Percentiles rank a stretch among this genome's conserved stretches.
phyloP scores from a whole-genome alignment of 306 rosid species.

The Phaseolus lunatus region DNA sequence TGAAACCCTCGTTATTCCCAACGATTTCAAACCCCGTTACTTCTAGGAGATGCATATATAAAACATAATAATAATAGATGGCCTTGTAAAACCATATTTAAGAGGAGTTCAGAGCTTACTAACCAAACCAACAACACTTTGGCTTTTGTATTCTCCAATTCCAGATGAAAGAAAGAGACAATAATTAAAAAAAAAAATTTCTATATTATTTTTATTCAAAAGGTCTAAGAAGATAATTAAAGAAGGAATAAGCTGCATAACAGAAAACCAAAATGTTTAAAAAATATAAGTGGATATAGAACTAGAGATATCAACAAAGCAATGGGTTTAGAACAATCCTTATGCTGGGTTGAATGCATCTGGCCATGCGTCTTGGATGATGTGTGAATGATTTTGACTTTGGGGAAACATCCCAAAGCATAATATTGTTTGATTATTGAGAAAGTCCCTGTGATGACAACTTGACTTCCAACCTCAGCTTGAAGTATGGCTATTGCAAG shows the following conservation, averaged over 20 bases:
- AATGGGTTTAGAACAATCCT: slow-evolving; percentile 91
- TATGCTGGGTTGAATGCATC: slow-evolving; percentile 89
- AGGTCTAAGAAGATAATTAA: slow-evolving; percentile 12
- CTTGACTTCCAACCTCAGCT: slow-evolving; percentile 98
- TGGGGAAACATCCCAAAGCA: slow-evolving; percentile 87
- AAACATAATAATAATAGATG: slow-evolving; percentile 8
- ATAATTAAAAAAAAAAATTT: background rate
- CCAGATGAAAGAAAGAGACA: slow-evolving; percentile 25
- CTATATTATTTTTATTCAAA: slow-evolving; percentile 32
- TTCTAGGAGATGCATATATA: too few relatives aligned
- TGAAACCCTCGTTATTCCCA: too few relatives aligned
- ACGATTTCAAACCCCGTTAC: too few relatives aligned
- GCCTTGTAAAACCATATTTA: background rate
- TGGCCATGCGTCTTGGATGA: slow-evolving; percentile 92
- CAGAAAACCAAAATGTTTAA: slow-evolving; percentile 9
- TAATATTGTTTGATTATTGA: slow-evolving; percentile 95
- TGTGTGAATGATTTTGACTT: slow-evolving; percentile 86
- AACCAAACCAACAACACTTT: slow-evolving; percentile 21
- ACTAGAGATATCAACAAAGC: slow-evolving; percentile 62
- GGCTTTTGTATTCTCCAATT: slow-evolving; percentile 21
- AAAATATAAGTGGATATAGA: slow-evolving; percentile 21
- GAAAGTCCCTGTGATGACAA: slow-evolving; percentile 92
- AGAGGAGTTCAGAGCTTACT: slow-evolving; percentile 21
- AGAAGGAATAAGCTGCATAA: slow-evolving; percentile 17
- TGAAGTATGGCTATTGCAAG: slow-evolving; percentile 93